These are phyloP conservation scores for Thermochaetoides thermophila DNA, from an alignment of 495 filamentous ascomycete species.

Conservation along the genomic window DNA sequence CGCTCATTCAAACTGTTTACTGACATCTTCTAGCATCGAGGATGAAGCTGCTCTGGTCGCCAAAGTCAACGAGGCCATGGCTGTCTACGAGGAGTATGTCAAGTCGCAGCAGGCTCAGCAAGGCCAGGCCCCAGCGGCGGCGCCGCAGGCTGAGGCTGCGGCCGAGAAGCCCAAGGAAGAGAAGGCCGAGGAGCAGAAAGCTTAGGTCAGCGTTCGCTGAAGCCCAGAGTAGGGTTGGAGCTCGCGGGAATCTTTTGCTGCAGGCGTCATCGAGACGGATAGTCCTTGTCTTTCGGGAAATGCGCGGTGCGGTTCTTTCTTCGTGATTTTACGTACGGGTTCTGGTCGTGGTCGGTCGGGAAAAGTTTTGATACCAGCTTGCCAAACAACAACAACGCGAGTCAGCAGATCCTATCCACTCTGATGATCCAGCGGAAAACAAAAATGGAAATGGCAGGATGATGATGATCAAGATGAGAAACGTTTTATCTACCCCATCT, in stretches of 20 bases:
- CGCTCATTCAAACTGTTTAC: no score
- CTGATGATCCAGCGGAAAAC: constrained; percentile 8
- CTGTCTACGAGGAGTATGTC: constrained; percentile 95
- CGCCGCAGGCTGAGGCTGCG: constrained; percentile 24
- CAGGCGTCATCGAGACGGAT: no score
- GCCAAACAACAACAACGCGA: no score
- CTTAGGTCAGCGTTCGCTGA: constrained; percentile 26
- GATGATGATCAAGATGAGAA: no score
- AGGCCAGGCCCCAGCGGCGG: neutral
- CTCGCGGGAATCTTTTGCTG: no score
- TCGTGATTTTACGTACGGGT: constrained; percentile 4
- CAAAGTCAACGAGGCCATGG: constrained; percentile 95
- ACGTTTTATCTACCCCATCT: constrained; percentile 11
- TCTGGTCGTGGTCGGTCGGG: constrained; percentile 24
- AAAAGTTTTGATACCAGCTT: constrained; percentile 37
- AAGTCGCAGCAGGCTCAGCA: constrained; percentile 47
- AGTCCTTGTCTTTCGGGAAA: neutral
- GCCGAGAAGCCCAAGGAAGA: constrained; percentile 37
- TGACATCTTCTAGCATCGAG: constrained; percentile 49
- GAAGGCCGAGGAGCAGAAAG: constrained; percentile 44
- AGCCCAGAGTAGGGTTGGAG: no score
- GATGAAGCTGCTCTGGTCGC: constrained; percentile 77
- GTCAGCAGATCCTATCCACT: constrained; percentile 26
- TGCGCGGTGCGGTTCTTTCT: constrained; percentile 11
- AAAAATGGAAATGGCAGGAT: no score